A percentile compares a stretch with the other conserved stretches of the same genome.
Evolutionary conservation across 2,329 filamentous ascomycete species (phyloP).

Genomic region (Cladosporium sp.): DNA sequence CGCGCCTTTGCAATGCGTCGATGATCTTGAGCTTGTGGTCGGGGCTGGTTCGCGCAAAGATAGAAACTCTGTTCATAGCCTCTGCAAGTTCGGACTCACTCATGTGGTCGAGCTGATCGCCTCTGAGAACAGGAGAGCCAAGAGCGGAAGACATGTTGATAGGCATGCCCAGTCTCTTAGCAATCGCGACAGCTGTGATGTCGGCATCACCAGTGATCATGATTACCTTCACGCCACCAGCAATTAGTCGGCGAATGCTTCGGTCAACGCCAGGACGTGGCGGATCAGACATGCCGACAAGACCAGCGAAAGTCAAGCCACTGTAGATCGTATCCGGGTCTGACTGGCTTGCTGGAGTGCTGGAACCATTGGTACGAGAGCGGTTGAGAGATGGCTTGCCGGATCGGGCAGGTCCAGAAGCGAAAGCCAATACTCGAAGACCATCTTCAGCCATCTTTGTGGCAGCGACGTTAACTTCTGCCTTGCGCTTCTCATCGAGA

Average conservation of each 20-base stretch:
- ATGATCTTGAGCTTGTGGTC: constrained; percentile 99
- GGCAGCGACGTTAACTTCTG: constrained; percentile 71
- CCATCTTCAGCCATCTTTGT: constrained; percentile 84
- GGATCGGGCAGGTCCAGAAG: constrained; percentile 62
- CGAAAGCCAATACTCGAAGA: constrained; percentile 85
- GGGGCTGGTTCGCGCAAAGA: constrained; percentile 92
- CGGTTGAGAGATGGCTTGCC: constrained; percentile 19
- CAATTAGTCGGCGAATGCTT: constrained; percentile 83
- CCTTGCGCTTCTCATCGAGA: constrained; percentile 67
- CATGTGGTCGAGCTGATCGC: constrained; percentile 92
- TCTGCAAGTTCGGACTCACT: constrained; percentile 74
- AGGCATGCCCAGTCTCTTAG: constrained; percentile 89
- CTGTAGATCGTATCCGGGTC: constrained; percentile 52
- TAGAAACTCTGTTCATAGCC: constrained; percentile 80
- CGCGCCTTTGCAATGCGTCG: constrained; percentile 78
- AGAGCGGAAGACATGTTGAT: constrained; percentile 56
- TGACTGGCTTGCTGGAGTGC: constrained; percentile 20
- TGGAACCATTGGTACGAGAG: constrained; percentile 30
- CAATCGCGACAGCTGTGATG: constrained; percentile 89
- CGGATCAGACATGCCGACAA: constrained; percentile 97
- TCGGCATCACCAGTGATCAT: constrained; percentile 99
- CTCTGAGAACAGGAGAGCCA: constrained; percentile 68
- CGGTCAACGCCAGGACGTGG: constrained; percentile 83
- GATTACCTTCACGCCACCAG: constrained; percentile 91
- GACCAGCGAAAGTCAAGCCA: constrained; percentile 78